These are phyloP conservation scores for Boletus vermiculosoides DNA, from an alignment of 768 basidiomycete species.

Conservation along the genomic window DNA sequence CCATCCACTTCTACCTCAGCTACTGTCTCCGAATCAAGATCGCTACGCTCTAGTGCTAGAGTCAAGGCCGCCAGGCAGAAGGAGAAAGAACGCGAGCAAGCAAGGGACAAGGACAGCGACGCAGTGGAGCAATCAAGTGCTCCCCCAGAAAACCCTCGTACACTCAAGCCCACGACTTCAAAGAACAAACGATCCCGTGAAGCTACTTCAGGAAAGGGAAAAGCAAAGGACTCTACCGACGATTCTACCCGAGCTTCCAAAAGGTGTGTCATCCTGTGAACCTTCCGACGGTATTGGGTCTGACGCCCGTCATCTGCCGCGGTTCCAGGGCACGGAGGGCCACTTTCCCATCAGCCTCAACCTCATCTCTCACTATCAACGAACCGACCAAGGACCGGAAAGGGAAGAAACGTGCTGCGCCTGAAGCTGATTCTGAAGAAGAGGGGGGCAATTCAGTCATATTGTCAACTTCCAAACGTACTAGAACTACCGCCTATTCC, in stretches of 20 bases:
- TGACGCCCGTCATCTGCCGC: slow-evolving; percentile 33
- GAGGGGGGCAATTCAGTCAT: slow-evolving; percentile 48
- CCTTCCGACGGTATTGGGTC: slow-evolving; percentile 22
- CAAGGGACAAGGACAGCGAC: slow-evolving; percentile 55
- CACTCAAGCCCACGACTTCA: slow-evolving; percentile 36
- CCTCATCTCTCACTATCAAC: slow-evolving; percentile 61
- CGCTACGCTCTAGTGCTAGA: slow-evolving; percentile 72
- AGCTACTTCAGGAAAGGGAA: slow-evolving; percentile 52
- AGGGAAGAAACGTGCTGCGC: slow-evolving; percentile 90
- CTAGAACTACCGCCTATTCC: slow-evolving; percentile 60
- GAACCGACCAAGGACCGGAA: slow-evolving; percentile 75
- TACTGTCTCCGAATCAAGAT: slow-evolving; percentile 50
- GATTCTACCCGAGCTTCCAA: slow-evolving; percentile 53
- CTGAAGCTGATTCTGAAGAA: slow-evolving; percentile 67
- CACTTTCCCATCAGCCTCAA: slow-evolving; percentile 41
- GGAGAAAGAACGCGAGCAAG: slow-evolving; percentile 53
- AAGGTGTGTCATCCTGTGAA: slow-evolving; percentile 52
- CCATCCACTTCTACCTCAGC: slow-evolving; percentile 36
- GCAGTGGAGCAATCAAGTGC: slow-evolving; percentile 40
- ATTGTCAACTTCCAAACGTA: slow-evolving; percentile 59
- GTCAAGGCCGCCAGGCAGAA: slow-evolving; percentile 74
- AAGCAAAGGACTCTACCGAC: slow-evolving; percentile 58
- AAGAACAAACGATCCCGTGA: slow-evolving; percentile 56
- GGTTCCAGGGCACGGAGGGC: slow-evolving; percentile 58
- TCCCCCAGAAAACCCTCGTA: slow-evolving; percentile 44